phyloP scores from a whole-genome alignment of 1,139 yeast species.

The Sugiyamaella pinicola region DNA sequence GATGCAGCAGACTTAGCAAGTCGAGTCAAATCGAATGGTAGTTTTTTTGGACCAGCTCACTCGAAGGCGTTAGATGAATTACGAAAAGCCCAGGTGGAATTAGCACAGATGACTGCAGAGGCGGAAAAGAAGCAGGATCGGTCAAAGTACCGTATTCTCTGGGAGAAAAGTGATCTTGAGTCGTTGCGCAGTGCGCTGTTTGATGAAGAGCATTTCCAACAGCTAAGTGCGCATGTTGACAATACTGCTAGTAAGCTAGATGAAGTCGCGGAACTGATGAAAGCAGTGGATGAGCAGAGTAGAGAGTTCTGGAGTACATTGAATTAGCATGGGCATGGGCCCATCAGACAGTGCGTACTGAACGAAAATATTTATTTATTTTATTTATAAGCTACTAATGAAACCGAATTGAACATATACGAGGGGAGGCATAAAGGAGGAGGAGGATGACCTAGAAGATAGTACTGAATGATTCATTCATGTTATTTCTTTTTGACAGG shows the following conservation, averaged over 20 bases:
- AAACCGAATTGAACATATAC: too few species aligned
- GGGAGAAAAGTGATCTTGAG: slow-evolving; percentile 43
- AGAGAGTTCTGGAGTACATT: slow-evolving; percentile 37
- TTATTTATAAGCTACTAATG: too few species aligned
- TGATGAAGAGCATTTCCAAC: slow-evolving; percentile 48
- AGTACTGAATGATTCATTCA: slow-evolving; percentile 29
- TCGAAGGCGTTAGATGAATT: slow-evolving; percentile 57
- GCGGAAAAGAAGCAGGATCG: slow-evolving; percentile 38
- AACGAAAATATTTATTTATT: not conserved
- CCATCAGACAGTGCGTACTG: not conserved
- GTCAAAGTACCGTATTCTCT: slow-evolving; percentile 34
- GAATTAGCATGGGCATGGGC: slow-evolving; percentile 3
- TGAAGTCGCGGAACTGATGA: slow-evolving; percentile 47
- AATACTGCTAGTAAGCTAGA: slow-evolving; percentile 47
- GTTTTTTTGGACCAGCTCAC: slow-evolving; percentile 66
- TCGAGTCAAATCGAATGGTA: slow-evolving; percentile 54
- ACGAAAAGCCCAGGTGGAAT: slow-evolving; percentile 60
- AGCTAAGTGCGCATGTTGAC: slow-evolving; percentile 46
- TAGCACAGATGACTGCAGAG: slow-evolving; percentile 57
- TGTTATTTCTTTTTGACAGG: slow-evolving; percentile 25
- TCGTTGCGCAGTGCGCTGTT: slow-evolving; percentile 45
- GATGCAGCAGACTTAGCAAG: slow-evolving; percentile 71
- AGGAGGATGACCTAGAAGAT: slow-evolving; percentile 25
- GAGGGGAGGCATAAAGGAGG: not conserved
- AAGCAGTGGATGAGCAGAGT: slow-evolving; percentile 41